Evolutionary conservation across 1,284 basidiomycete species (phyloP).

Genomic region (Cystobasidiaceae sp.): DNA sequence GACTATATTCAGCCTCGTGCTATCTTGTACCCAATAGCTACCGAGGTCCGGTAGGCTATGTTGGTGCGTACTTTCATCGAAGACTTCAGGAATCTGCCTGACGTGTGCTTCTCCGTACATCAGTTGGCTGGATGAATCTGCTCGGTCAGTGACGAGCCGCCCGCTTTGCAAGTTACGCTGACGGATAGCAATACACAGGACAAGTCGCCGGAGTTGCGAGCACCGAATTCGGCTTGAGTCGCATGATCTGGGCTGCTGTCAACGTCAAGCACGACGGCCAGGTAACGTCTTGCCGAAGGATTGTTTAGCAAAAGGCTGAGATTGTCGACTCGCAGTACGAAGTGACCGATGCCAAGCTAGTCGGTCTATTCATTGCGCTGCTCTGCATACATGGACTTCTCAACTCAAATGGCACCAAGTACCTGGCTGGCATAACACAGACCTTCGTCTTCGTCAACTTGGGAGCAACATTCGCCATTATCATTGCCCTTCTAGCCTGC

Average conservation of each 20-base stretch:
- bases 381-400: slow-evolving; percentile 47
- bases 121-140: slow-evolving; percentile 28
- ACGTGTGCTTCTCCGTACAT: neutral
- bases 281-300: slow-evolving; percentile 42
- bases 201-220: slow-evolving; percentile 77
- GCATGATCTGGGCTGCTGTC: slow-evolving; percentile 81
- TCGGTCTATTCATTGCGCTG: slow-evolving; percentile 54
- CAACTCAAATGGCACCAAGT: slow-evolving; percentile 74
- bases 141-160: neutral
- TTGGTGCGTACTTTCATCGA: slow-evolving; percentile 58
- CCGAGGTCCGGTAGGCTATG: slow-evolving; percentile 57
- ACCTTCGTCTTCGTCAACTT: slow-evolving; percentile 65
- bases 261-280: slow-evolving; percentile 56
- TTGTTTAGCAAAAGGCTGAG: no score
- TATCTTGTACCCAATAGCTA: slow-evolving; percentile 63
- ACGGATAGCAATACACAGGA: slow-evolving; percentile 52
- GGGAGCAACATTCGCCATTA: slow-evolving; percentile 54
- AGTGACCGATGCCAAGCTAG: slow-evolving; percentile 58
- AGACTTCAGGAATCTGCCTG: neutral
- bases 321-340: slow-evolving; percentile 45
- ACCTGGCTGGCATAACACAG: slow-evolving; percentile 69
- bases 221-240: slow-evolving; percentile 79
- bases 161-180: neutral
- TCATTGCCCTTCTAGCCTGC: slow-evolving; percentile 75
- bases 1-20: slow-evolving; percentile 63